Evolutionary conservation across 192 early-diverging fungal genomes (phyloP), one percentile per base, ranked within the genome.

Genomic region (Podila horticola): DNA sequence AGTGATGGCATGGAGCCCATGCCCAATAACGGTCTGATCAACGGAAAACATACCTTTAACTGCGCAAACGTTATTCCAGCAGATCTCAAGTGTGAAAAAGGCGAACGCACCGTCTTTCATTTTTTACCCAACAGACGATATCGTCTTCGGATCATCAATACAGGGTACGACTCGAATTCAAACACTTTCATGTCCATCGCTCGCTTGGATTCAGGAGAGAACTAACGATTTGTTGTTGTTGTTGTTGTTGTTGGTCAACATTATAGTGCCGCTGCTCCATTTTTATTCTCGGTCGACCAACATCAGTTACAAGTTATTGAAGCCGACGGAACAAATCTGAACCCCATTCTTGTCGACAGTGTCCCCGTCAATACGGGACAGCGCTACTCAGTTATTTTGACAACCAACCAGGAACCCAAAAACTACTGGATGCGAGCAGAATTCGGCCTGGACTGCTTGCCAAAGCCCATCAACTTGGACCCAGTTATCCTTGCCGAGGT

Each of bases 251-350:
- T n/a, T n/a, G n/a, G n/a, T n/a, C 49, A 55, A n/a, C 3, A 0
- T 55, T 36, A n/a, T 50, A 85, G 88, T 62, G 89, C 88, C 19
- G 88, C 93, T 36, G 83, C 90, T 11, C 75, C 83, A 28, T 95
- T 90, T 84, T 68, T 85, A 57, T 86, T 95, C 71, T 90, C 88
- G 49, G 89, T 95, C 64, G 92, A 92, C 74, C 86, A 89, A 17
- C 93, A 94, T 82, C 68, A 82, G 11, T 72, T 94, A 71, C 83
- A 87, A 30, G 82, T 94, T 20, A 91, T 94, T 71, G 93, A 94
- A 84, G 89, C 88, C 5, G 93, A 94, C 36, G 93, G 93, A 24
- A 82, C 79, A 7, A 60, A 77, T 34, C 63, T 72, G 22, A 73
- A 74, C 38, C 74, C 69, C 5, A 62, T 82, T 28, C 61, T 69